Conservation (phyloP, 1,284 basidiomycete genomes). For the Trametes polyzona region DNA sequence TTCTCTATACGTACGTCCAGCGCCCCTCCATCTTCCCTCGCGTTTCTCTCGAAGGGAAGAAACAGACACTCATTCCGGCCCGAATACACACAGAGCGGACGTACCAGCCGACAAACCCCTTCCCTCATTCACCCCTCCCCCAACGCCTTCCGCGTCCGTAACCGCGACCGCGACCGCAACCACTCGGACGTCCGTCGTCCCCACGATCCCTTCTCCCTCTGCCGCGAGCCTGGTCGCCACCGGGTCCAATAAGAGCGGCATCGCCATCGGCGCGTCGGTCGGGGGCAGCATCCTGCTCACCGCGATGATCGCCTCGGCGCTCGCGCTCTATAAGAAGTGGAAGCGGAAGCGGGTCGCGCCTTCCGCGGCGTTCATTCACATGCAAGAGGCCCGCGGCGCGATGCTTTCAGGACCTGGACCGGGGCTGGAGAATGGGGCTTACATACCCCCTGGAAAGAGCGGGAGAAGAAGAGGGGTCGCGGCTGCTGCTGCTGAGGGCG, state of each 20-base stretch:
- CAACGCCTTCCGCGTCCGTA: no score
- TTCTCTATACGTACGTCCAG: slow-evolving; percentile 31
- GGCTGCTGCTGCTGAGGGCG: no score
- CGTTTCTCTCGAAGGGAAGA: no score
- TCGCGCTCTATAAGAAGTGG: not conserved
- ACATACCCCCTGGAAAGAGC: no score
- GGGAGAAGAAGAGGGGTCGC: no score
- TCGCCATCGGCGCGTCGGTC: not conserved
- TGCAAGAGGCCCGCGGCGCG: not conserved
- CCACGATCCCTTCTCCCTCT: not conserved
- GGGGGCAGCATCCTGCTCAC: not conserved
- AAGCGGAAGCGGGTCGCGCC: not conserved
- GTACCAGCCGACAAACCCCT: no score
- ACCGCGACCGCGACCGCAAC: not conserved
- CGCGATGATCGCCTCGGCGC: not conserved
- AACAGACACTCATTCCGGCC: no score
- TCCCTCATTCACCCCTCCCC: no score
- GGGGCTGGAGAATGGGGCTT: no score
- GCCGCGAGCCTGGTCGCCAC: not conserved
- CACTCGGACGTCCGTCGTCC: not conserved
- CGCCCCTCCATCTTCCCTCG: no score
- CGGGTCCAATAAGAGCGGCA: not conserved
- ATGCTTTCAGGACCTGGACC: not conserved
- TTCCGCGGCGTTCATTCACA: not conserved
- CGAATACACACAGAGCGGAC: no score